Evolutionary conservation across 2,329 filamentous ascomycete genomes (phyloP).

Genomic region (Fusarium sp.): DNA sequence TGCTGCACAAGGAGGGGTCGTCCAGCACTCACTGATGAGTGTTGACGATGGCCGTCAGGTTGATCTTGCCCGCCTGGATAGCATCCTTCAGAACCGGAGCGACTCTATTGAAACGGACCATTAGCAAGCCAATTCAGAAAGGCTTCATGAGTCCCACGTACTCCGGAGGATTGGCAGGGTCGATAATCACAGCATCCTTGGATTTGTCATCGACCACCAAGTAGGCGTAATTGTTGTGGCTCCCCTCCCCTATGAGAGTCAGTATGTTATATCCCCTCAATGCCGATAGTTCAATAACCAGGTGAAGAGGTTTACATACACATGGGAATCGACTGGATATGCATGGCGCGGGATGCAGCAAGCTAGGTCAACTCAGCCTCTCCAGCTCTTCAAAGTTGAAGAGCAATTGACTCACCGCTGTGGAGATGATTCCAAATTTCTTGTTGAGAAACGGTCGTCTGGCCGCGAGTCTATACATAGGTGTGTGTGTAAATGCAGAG

Average conservation of each 20-base stretch:
- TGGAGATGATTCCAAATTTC: constrained; percentile 43
- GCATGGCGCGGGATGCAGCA: constrained; percentile 65
- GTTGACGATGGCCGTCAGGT: constrained; percentile 91
- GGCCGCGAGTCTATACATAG: constrained; percentile 58
- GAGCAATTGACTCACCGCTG: constrained; percentile 33
- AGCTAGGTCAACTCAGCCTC: constrained; percentile 22
- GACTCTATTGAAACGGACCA: constrained; percentile 57
- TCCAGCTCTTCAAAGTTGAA: not conserved
- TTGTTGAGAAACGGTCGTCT: constrained; percentile 50
- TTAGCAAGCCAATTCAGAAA: constrained; percentile 8
- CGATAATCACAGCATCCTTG: constrained; percentile 82
- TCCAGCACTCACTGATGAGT: constrained; percentile 84
- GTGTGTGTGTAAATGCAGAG: not conserved
- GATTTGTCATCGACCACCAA: constrained; percentile 82
- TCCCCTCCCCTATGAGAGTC: constrained; percentile 73
- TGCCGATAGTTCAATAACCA: not conserved
- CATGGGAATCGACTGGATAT: constrained; percentile 90
- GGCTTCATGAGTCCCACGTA: constrained; percentile 53
- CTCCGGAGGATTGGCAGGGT: constrained; percentile 84
- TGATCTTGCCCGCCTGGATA: constrained; percentile 77
- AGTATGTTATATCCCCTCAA: not conserved
- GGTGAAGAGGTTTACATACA: constrained; percentile 66
- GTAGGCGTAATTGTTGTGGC: constrained; percentile 86
- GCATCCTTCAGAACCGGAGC: constrained; percentile 77
- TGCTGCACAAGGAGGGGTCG: not conserved